Percentiles rank a stretch among this genome's conserved stretches.
Conservation (phyloP, 2,329 filamentous ascomycete genomes). For the Massarina eburnea region DNA sequence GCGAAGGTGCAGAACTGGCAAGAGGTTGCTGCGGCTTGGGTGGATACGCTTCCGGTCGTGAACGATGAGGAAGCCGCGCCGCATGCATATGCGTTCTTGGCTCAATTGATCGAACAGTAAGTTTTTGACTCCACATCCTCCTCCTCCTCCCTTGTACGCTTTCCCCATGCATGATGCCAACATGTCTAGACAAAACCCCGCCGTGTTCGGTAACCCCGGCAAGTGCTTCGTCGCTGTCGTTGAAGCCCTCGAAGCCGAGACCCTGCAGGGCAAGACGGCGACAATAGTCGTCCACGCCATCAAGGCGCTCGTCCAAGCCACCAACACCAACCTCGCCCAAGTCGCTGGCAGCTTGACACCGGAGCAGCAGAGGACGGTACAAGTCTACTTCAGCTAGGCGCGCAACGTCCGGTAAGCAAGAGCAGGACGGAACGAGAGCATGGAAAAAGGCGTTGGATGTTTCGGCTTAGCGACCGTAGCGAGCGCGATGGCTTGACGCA, state of each 20-base stretch:
- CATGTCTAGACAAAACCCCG: conserved; percentile 73
- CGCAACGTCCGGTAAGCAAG: neutral
- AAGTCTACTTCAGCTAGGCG: conserved; percentile 71
- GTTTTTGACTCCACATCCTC: no score
- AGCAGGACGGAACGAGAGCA: neutral
- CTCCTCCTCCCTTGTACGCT: neutral
- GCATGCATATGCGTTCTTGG: conserved; percentile 90
- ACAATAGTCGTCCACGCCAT: conserved; percentile 74
- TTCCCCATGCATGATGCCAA: conserved; percentile 1
- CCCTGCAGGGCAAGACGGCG: conserved; percentile 81
- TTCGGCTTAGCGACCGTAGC: no score
- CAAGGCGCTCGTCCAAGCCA: conserved; percentile 73
- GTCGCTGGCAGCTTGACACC: conserved; percentile 74
- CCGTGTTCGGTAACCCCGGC: conserved; percentile 73
- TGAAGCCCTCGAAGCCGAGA: conserved; percentile 87
- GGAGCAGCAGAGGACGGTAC: conserved; percentile 77
- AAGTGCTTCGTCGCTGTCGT: conserved; percentile 85
- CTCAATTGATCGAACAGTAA: conserved; percentile 92
- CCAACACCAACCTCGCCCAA: conserved; percentile 74
- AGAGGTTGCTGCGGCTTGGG: conserved; percentile 78
- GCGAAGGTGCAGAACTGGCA: conserved; percentile 74
- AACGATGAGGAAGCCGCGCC: conserved; percentile 98
- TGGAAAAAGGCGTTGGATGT: neutral
- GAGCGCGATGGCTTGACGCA: neutral
- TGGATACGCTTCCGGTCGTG: conserved; percentile 85